Evolutionary conservation across 805 yeast species (phyloP).

Genomic region (Metschnikowia lachancei): DNA sequence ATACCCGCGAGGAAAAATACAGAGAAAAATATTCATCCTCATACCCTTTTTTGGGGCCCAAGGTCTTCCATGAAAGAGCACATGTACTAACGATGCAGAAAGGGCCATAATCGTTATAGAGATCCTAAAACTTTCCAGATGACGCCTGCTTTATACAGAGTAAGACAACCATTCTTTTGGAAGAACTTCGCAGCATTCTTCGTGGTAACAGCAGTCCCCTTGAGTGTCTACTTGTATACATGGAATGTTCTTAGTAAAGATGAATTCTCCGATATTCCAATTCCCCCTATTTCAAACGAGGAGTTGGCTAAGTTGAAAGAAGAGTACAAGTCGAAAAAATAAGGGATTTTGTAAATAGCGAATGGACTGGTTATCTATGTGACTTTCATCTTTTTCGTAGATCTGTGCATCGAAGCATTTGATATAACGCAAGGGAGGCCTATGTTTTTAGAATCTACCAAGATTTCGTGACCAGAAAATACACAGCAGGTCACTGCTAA

Average conservation of each 20-base stretch:
- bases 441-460: no score
- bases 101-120: conserved; percentile 43
- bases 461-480: no score
- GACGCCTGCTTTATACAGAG: conserved; percentile 92
- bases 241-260: conserved; percentile 66
- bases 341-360: conserved; percentile 9
- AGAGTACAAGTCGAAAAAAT: conserved; percentile 58
- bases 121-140: conserved; percentile 74
- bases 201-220: conserved; percentile 59
- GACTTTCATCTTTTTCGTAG: not conserved
- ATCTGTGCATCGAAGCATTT: not conserved
- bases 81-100: conserved; percentile 28
- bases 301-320: conserved; percentile 69
- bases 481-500: no score
- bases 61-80: not conserved
- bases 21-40: no score
- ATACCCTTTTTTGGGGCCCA: not conserved
- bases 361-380: conserved; percentile 6
- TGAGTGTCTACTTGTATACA: conserved; percentile 64
- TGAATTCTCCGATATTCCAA: conserved; percentile 87
- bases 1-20: no score
- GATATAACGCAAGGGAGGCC: not conserved
- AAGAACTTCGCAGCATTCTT: conserved; percentile 65
- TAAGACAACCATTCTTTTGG: conserved; percentile 82
- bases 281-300: conserved; percentile 84